Base-by-base conservation (phyloP, 352 stramenopile species). In the Phytophthora pseudosyringae region DNA sequence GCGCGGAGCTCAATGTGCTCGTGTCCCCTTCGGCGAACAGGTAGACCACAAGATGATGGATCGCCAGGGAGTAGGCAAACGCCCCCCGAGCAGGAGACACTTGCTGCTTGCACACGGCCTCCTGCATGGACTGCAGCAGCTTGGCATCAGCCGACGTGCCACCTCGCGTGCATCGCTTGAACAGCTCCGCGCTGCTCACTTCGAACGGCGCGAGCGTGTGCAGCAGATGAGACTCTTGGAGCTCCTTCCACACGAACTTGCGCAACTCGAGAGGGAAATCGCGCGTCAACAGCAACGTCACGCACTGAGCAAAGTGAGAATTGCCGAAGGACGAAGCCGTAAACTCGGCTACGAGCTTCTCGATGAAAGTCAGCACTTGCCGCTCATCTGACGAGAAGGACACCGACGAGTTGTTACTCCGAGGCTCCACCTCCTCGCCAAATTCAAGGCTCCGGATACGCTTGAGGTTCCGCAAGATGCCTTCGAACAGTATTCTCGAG, bases 171-270 rank as follows among this genome's bases (percentile, higher is more conserved):
- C 78, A 89, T n/a, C 78, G 50, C 8, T 49, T 50, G 25, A 86
- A 72, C n/a, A 78, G 69, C 32, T 70, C 49, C 15, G 26, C 11
- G 7, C 49, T 68, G 1, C 32, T 50, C 3, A 59, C 62, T 38
- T 80, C 53, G 33, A 92, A 85, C 8, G 75, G 64, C 18, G 69
- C 58, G 8, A 91, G 77, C 8, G 67, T 67, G 51, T 89, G 76
- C 25, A 93, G 57, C 56, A 89, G 43, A 31, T 75, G 79, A 11
- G 70, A 78, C 15, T 71, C 78, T 9, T 78, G 57, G 1, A 93
- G 66, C 62, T 93, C 84, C 55, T 88, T 89, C 85, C 85, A 93
- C 29, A 91, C 72, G 47, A 76, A 89, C 39, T 80, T 83, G 26
- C 82, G 81, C 12, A 90, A 39, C n/a, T 61, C 64, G 9, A 81